Percentiles rank a stretch among this genome's conserved stretches.
Conservation (phyloP, 208 protist genomes). For the Leishmania gerbilli region DNA sequence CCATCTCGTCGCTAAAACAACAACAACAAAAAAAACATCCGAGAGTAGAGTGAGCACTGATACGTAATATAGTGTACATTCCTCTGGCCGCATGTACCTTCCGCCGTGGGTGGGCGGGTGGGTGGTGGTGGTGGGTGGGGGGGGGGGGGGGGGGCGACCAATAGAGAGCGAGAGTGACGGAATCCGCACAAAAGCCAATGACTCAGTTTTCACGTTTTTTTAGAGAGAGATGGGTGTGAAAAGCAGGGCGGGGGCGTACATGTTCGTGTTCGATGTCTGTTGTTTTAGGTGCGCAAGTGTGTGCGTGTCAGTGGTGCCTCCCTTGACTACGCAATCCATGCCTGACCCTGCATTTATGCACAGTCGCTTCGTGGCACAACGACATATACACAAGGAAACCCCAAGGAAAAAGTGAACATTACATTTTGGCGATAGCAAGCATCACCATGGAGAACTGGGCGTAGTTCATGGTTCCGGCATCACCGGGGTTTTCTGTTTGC, state of each 20-base stretch:
- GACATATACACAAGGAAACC: neutral
- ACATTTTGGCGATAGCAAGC: slow-evolving; percentile 75
- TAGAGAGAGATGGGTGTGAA: neutral
- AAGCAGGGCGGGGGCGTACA: neutral
- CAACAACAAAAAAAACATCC: neutral
- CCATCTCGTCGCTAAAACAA: neutral
- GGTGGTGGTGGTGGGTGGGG: no score
- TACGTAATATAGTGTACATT: neutral
- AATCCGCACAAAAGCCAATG: neutral
- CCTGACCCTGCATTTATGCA: neutral
- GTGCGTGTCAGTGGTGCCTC: neutral
- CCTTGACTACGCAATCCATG: neutral
- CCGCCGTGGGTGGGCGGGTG: neutral
- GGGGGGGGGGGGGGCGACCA: neutral
- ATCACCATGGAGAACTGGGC: slow-evolving; percentile 89
- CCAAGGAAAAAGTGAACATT: slow-evolving; percentile 5
- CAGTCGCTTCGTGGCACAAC: neutral
- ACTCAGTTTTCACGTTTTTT: neutral
- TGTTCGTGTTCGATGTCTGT: neutral
- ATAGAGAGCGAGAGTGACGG: neutral
- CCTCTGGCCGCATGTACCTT: neutral
- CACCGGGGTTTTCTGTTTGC: neutral
- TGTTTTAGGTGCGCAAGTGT: neutral
- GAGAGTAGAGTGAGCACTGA: neutral
- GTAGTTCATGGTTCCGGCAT: slow-evolving; percentile 61